Conservation (phyloP, 116 monocot genomes). For the Papilionanthe hybrid region DNA sequence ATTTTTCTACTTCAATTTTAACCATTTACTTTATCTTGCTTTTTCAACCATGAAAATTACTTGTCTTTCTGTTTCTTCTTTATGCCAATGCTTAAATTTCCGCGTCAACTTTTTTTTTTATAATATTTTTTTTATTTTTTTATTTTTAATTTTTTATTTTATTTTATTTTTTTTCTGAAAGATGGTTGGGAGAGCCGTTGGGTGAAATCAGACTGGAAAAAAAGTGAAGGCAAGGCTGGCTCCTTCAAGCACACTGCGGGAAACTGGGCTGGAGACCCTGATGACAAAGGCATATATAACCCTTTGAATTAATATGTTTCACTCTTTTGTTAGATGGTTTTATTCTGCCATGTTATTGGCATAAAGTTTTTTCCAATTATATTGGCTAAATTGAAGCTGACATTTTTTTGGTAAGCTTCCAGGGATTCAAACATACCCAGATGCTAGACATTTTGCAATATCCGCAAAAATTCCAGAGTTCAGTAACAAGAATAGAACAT, state of each 20-base stretch:
- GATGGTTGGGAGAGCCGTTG: slow-evolving; percentile 89
- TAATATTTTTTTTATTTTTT: too few relatives aligned
- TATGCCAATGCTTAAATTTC: neutral
- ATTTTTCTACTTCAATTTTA: neutral
- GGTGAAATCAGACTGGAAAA: slow-evolving; percentile 99
- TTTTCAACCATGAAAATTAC: neutral
- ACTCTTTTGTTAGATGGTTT: neutral
- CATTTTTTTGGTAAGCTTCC: slow-evolving; percentile 1
- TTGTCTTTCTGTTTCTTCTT: neutral
- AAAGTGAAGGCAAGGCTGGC: slow-evolving; percentile 94
- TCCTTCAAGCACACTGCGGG: slow-evolving; percentile 91
- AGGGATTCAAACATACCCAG: slow-evolving; percentile 85
- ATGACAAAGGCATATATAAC: slow-evolving; percentile 78
- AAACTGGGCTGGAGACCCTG: slow-evolving; percentile 86
- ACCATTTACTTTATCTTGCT: neutral
- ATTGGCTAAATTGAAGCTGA: neutral
- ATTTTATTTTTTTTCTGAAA: slow-evolving; percentile 14
- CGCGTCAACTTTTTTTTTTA: neutral
- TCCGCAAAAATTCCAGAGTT: slow-evolving; percentile 90
- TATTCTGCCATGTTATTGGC: neutral
- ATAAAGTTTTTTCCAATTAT: neutral
- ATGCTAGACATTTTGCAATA: slow-evolving; percentile 84
- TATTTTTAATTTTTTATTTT: too few relatives aligned
- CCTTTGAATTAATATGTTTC: neutral
- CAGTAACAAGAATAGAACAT: slow-evolving; percentile 69